phyloP scores from a whole-genome alignment of 2,329 filamentous ascomycete genomes.

The Colletotrichum magnum region DNA sequence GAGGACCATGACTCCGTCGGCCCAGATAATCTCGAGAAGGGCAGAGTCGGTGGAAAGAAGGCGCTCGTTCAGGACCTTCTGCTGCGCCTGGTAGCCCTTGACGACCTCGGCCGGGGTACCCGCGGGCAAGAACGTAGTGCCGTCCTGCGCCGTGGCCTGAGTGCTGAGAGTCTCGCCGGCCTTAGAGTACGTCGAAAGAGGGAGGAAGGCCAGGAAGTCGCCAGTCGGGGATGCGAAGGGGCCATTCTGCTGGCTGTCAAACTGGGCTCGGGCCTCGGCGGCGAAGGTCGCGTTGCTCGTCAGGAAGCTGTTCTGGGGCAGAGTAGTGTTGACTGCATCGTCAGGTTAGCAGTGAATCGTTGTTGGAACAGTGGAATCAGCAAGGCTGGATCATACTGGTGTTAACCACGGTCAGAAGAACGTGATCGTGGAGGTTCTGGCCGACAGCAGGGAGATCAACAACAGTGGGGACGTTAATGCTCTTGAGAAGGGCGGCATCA shows the following conservation, averaged over 20 bases:
- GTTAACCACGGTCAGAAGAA: constrained; percentile 32
- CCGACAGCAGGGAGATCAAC: constrained; percentile 40
- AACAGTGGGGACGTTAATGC: constrained; percentile 34
- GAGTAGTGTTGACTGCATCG: constrained; percentile 29
- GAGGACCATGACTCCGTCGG: constrained; percentile 47
- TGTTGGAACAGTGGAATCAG: no score
- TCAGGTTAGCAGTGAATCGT: neutral
- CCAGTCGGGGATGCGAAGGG: constrained; percentile 48
- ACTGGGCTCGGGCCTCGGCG: constrained; percentile 49
- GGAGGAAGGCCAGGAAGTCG: constrained; percentile 38
- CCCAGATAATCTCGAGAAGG: constrained; percentile 52
- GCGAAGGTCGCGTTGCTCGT: constrained; percentile 51
- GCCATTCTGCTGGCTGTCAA: constrained; percentile 48
- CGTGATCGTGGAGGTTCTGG: constrained; percentile 41
- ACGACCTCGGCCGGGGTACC: constrained; percentile 52
- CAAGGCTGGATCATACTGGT: constrained; percentile 7
- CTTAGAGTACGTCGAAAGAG: constrained; percentile 49
- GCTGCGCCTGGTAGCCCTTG: constrained; percentile 55
- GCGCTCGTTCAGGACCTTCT: constrained; percentile 49
- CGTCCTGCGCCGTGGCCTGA: constrained; percentile 50
- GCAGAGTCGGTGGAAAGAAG: constrained; percentile 46
- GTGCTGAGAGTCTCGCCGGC: constrained; percentile 44
- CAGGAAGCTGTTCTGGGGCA: constrained; percentile 42
- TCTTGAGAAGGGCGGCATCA: constrained; percentile 27
- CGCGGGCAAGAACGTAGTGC: constrained; percentile 50